Conservation (phyloP, 306 rosid genomes). For the Abrus precatorius region DNA sequence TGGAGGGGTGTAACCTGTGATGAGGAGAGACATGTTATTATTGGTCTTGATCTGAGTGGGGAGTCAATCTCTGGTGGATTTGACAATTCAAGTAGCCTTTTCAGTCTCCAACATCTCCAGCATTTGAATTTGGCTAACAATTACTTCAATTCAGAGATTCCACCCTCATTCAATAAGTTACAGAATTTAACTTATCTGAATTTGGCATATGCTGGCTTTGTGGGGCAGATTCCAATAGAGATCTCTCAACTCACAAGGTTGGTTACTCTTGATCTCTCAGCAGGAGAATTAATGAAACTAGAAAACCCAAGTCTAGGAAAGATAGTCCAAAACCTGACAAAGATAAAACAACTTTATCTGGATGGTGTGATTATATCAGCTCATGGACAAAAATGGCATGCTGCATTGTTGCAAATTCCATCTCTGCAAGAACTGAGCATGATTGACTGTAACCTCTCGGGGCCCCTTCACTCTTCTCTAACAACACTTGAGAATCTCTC, state of each 20-base stretch:
- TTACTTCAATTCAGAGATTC: slow-evolving; percentile 1
- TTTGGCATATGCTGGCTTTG: slow-evolving; percentile 43
- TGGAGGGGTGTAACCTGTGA: slow-evolving; percentile 64
- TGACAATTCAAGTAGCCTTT: slow-evolving; percentile 24
- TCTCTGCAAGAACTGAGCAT: slow-evolving; percentile 34
- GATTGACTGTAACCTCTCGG: neutral
- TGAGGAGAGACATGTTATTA: slow-evolving; percentile 17
- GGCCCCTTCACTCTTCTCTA: slow-evolving; percentile 42
- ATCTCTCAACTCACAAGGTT: slow-evolving; percentile 28
- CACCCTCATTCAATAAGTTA: slow-evolving; percentile 27
- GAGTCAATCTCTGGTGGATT: slow-evolving; percentile 13
- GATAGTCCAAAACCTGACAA: slow-evolving; percentile 43
- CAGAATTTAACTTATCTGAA: slow-evolving; percentile 34
- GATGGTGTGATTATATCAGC: slow-evolving; percentile 48
- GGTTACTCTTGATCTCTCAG: slow-evolving; percentile 47
- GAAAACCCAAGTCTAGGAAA: neutral
- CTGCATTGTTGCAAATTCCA: slow-evolving; percentile 16
- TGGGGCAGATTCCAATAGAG: slow-evolving; percentile 8
- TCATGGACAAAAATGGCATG: slow-evolving; percentile 50
- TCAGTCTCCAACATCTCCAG: slow-evolving; percentile 20
- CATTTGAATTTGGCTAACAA: slow-evolving; percentile 9
- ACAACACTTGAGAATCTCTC: neutral
- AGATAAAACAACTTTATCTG: slow-evolving; percentile 37
- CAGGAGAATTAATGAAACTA: neutral
- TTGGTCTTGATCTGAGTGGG: slow-evolving; percentile 1